Conservation (phyloP, 768 basidiomycete species). For the Lentinula raphanica region DNA sequence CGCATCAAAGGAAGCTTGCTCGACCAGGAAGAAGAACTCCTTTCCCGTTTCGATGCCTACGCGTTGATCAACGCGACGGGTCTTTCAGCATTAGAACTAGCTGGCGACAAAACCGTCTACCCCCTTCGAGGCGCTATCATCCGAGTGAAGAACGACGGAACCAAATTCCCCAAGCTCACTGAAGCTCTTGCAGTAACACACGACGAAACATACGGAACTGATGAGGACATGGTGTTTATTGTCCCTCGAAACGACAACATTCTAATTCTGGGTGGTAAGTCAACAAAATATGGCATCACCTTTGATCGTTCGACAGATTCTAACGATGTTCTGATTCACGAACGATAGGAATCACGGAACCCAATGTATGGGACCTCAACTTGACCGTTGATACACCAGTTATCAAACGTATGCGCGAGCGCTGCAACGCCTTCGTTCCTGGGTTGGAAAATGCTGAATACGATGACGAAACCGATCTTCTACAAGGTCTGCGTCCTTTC, state of each 20-base stretch:
- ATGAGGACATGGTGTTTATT: conserved; percentile 29
- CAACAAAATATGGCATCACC: conserved; percentile 8
- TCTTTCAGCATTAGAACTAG: conserved; percentile 25
- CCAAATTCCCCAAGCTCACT: conserved; percentile 27
- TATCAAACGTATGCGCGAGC: conserved; percentile 24
- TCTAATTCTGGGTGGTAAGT: conserved; percentile 25
- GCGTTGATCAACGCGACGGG: conserved; percentile 33
- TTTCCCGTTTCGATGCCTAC: conserved; percentile 20
- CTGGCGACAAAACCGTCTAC: conserved; percentile 27
- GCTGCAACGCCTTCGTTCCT: conserved; percentile 24
- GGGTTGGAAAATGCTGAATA: conserved; percentile 21
- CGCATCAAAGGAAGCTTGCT: conserved; percentile 27
- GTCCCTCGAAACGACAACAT: conserved; percentile 31
- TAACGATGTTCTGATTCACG: background rate
- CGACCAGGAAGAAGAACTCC: conserved; percentile 19
- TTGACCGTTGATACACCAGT: conserved; percentile 22
- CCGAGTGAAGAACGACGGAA: conserved; percentile 30
- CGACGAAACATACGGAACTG: conserved; percentile 24
- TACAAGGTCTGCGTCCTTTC: conserved; percentile 25
- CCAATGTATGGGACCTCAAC: conserved; percentile 19
- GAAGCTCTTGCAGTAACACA: conserved; percentile 28
- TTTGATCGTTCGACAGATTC: too few species aligned
- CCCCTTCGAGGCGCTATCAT: conserved; percentile 34
- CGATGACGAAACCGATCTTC: conserved; percentile 20
- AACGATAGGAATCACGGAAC: conserved; percentile 19